Conservation (phyloP, 2,329 filamentous ascomycete genomes). For the Paecilomyces variotii region DNA sequence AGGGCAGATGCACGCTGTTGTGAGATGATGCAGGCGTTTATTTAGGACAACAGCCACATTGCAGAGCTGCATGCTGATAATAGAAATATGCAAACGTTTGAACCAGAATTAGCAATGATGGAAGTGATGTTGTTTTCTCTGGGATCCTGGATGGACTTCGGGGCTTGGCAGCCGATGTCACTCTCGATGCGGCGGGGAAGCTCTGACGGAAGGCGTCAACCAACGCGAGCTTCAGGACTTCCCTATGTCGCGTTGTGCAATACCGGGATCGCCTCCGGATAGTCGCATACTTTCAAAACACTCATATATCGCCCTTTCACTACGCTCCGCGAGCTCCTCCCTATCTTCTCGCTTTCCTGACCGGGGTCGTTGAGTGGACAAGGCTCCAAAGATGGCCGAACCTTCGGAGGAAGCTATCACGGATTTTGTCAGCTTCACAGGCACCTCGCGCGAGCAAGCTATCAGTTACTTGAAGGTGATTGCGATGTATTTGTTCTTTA, state of each 20-base stretch:
- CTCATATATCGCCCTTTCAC: not conserved
- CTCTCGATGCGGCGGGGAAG: not conserved
- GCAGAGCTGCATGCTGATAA: not conserved
- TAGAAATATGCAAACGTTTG: not conserved
- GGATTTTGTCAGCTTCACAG: conserved; percentile 35
- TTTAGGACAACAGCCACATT: no score
- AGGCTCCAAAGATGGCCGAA: conserved; percentile 24
- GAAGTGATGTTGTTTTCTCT: not conserved
- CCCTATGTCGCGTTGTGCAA: not conserved
- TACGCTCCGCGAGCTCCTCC: no score
- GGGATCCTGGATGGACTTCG: not conserved
- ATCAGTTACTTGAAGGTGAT: conserved; percentile 34
- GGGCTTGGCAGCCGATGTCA: not conserved
- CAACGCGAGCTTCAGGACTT: not conserved
- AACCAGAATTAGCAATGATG: not conserved
- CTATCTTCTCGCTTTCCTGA: not conserved
- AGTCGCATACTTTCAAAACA: not conserved
- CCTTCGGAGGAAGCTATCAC: conserved; percentile 33
- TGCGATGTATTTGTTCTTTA: not conserved
- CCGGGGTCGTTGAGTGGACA: not conserved
- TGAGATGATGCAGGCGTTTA: not conserved
- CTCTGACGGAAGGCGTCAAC: not conserved
- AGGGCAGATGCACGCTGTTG: not conserved
- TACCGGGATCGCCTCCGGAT: not conserved
- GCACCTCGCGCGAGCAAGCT: conserved; percentile 31